Evolutionary conservation across 768 basidiomycete species (phyloP).

Genomic region (Phaffia australis): DNA sequence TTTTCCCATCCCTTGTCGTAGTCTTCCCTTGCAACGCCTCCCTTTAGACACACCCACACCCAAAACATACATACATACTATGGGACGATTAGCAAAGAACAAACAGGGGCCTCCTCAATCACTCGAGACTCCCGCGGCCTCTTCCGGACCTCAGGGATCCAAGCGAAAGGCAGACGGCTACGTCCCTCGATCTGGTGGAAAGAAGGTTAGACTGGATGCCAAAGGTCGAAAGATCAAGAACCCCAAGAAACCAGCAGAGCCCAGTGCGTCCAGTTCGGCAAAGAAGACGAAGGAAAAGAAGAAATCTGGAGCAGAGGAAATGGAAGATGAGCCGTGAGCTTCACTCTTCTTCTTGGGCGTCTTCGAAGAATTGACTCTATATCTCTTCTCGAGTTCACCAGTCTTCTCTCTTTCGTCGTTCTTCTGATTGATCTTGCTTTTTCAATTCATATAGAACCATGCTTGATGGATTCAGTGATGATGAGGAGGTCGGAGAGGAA

Average conservation of each 20-base stretch:
- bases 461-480: conserved; percentile 21
- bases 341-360: conserved; percentile 37
- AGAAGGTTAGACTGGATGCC: conserved; percentile 32
- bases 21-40: too few species aligned
- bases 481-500: conserved; percentile 25
- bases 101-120: conserved; percentile 66
- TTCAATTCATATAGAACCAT: conserved; percentile 1
- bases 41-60: too few species aligned
- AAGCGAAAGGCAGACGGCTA: conserved; percentile 26
- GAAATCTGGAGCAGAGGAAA: conserved; percentile 15
- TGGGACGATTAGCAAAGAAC: conserved; percentile 77
- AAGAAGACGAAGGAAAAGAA: conserved; percentile 26
- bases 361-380: neutral
- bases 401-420: conserved; percentile 26
- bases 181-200: conserved; percentile 23
- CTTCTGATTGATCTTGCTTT: neutral
- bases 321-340: conserved; percentile 44
- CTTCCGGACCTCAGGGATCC: neutral
- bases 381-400: neutral
- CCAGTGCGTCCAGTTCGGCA: conserved; percentile 16
- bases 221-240: conserved; percentile 39
- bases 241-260: conserved; percentile 29
- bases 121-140: conserved; percentile 38
- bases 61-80: conserved; percentile 32
- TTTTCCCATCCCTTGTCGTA: too few species aligned